Base-by-base conservation (phyloP, 2,329 filamentous ascomycete species). In the Emydomyces testavorans region DNA sequence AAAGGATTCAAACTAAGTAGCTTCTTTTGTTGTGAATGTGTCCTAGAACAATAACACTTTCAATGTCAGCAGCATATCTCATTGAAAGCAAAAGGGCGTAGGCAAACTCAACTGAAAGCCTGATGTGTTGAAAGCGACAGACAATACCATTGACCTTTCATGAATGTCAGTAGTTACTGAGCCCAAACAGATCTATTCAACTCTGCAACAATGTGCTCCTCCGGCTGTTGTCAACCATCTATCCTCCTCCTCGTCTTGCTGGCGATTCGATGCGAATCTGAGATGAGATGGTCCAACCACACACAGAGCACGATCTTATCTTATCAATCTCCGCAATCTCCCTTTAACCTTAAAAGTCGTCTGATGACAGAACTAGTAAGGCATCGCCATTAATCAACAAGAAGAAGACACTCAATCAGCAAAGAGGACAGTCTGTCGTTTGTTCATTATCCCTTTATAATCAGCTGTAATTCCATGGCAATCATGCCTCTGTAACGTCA, bases 241-340 rank as follows among this genome's bases (percentile, higher is more conserved):
- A n/a, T n/a, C n/a, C n/a, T n/a, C n/a, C n/a, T n/a, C n/a, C n/a
- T n/a, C n/a, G n/a, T n/a, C n/a, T n/a, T n/a, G n/a, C n/a, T n/a
- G n/a, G n/a, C n/a, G n/a, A n/a, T n/a, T n/a, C n/a, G n/a, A n/a
- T n/a, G n/a, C n/a, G n/a, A n/a, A n/a, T n/a, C n/a, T n/a, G n/a
- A 24, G 15, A 26, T 18, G 16, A 15, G n/a, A 10, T 44, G 15
- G 29, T 6, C 18, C 31, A 37, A 31, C 34, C 43, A 21, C 42
- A 10, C 28, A 29, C 5, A 35, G 34, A 21, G n/a, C 31, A 18
- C 49, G 26, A 53, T 54, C 54, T 56, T 56, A 56, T 56, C 54
- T 56, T 56, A 56, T 56, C 54, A 40, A 54, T 56, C 54, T 56
- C 54, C 53, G 52, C 50, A 41, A n/a, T 15, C 39, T 26, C 40